These are phyloP conservation scores for Beauveria caledonica DNA, from an alignment of 2,329 filamentous ascomycete genomes.

Conservation along the genomic window DNA sequence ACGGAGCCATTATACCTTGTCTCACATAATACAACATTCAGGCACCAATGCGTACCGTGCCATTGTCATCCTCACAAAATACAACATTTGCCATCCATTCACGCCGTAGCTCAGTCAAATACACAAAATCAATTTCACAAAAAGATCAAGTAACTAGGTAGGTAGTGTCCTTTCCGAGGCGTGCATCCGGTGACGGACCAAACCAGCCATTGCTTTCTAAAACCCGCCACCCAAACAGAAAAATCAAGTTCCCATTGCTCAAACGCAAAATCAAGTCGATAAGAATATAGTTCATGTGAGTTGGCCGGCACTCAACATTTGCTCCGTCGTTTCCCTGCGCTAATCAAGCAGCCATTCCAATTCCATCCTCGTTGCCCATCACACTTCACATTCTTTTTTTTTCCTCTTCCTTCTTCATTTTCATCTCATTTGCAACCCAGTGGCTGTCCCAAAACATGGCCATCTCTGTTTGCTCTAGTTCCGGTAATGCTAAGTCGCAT, in stretches of 20 bases:
- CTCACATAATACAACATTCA: not conserved
- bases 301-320: constrained; percentile 4
- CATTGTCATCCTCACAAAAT: too few species aligned
- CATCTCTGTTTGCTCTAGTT: not conserved
- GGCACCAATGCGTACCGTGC: not conserved
- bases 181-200: constrained; percentile 12
- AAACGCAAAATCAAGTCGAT: constrained; percentile 8
- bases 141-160: constrained; percentile 2
- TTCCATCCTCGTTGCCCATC: not conserved
- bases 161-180: constrained; percentile 8
- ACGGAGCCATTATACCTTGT: not conserved
- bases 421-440: constrained; percentile 1
- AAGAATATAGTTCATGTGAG: constrained; percentile 1
- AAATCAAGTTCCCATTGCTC: constrained; percentile 1
- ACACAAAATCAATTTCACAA: constrained; percentile 6
- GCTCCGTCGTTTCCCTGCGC: not conserved
- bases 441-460: not conserved
- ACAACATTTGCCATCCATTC: not conserved
- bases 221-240: constrained; percentile 12
- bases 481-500: not conserved
- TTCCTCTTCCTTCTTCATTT: not conserved
- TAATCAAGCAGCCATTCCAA: not conserved
- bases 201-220: constrained; percentile 14
- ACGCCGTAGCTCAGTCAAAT: not conserved
- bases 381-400: not conserved